Conservation (phyloP, 768 basidiomycete genomes). For the Boletus tomentosulus region DNA sequence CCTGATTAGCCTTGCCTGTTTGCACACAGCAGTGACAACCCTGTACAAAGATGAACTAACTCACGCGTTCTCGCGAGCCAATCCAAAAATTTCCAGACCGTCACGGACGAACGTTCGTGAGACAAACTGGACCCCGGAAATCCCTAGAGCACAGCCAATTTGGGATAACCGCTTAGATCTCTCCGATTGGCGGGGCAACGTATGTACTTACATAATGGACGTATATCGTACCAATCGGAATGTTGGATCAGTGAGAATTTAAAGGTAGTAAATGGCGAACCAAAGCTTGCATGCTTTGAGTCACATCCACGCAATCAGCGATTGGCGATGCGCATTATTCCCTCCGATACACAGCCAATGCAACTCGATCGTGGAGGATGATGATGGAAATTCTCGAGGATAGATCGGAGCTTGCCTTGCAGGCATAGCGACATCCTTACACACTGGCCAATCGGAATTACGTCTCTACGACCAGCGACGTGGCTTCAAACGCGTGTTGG, state of each 20-base stretch:
- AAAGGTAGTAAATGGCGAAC: background rate
- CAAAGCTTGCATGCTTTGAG: background rate
- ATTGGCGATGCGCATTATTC: background rate
- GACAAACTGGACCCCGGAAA: constrained; percentile 2
- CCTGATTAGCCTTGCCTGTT: background rate
- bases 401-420: no score
- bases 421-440: no score
- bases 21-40: constrained; percentile 15
- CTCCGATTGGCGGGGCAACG: no score
- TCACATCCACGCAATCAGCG: background rate
- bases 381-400: no score
- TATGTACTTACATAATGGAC: background rate
- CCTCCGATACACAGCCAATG: background rate
- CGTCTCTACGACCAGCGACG: no score
- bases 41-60: constrained; percentile 3
- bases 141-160: background rate
- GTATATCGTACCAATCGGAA: background rate
- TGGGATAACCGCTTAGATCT: background rate
- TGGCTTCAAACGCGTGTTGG: no score
- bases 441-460: no score
- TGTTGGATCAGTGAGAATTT: background rate
- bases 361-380: background rate
- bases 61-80: constrained; percentile 7
- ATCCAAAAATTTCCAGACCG: constrained; percentile 2
- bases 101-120: constrained; percentile 15